Evolutionary conservation across 169 alveolate genomes (phyloP), one percentile per base, ranked within the genome.

Genomic region (Plasmodium gonderi): DNA sequence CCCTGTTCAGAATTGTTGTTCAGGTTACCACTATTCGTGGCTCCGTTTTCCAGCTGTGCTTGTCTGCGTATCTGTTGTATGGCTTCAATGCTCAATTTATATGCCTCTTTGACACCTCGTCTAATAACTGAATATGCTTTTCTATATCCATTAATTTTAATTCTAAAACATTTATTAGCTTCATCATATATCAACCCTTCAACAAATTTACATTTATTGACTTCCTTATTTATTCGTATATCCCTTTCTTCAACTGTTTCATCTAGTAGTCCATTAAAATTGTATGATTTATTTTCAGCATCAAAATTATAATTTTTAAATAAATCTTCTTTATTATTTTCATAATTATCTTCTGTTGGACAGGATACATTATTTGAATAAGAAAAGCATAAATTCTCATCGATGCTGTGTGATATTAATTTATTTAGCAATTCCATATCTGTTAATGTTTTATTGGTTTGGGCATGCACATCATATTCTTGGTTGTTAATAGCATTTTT

Each of bases 21-120:
- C 23, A 29, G 49, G 1, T 31, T 69, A n/a, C 79, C 49, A 3
- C 29, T 42, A 3, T 6, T 8, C 17, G n/a, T 9, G 8, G n/a
- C 38, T 14, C 49, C 49, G 9, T 42, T 44, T 67, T 54, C 77
- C 9, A 38, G 7, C 14, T 83, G 40, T 31, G 82, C 64, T 60
- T 83, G 90, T 14, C 72, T 64, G 33, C 74, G 79, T 29, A 90
- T 79, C 40, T 90, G 94, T 14, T 90, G 83, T 8, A 90, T 78
- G 2, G 90, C 80, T 47, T 77, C 90, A 45, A 90, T 79, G 74
- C 94, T 90, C 38, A 90, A 90, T n/a, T 78, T 76, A 68, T 90
- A 90, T 14, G 94, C 94, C 72, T 90, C 91, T 64, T 90, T 90
- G n/a, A 90, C 94, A 42, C 94, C 94, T 17, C 94, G 44, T 69